Conservation (phyloP, 306 rosid genomes). For the Casuarina equisetifolia region DNA sequence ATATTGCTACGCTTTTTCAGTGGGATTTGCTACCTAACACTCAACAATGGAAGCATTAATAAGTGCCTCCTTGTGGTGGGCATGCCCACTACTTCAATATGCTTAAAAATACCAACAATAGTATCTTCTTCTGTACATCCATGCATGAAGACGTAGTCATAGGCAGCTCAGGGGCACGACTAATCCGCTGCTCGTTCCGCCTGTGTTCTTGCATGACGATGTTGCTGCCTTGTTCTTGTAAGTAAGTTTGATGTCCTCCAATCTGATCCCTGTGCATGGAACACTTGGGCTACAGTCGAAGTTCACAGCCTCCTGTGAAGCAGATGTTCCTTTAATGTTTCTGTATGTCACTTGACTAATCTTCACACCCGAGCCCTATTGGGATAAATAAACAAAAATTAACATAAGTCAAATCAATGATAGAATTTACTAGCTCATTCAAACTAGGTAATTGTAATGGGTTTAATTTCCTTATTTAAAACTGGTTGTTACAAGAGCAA, state of each 20-base stretch:
- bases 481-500: no score
- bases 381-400: not conserved
- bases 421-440: no score
- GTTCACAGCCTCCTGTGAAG: conserved; percentile 49
- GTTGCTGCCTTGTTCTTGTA: conserved; percentile 33
- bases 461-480: no score
- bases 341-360: conserved; percentile 49
- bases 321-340: conserved; percentile 55
- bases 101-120: no score
- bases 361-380: conserved; percentile 53
- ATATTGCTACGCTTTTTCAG: not conserved
- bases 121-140: no score
- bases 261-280: conserved; percentile 50
- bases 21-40: not conserved
- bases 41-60: conserved; percentile 6
- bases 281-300: conserved; percentile 57
- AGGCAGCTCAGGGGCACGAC: conserved; percentile 35
- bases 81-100: not conserved
- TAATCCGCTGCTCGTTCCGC: conserved; percentile 38
- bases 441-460: no score
- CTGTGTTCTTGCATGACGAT: conserved; percentile 47
- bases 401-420: not conserved
- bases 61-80: not conserved
- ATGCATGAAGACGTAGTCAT: not conserved
- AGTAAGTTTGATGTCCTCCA: conserved; percentile 52